Percentiles rank a stretch among this genome's conserved stretches.
Evolutionary conservation across 441 rosid species (phyloP).

Genomic region (Biscutella laevigata): DNA sequence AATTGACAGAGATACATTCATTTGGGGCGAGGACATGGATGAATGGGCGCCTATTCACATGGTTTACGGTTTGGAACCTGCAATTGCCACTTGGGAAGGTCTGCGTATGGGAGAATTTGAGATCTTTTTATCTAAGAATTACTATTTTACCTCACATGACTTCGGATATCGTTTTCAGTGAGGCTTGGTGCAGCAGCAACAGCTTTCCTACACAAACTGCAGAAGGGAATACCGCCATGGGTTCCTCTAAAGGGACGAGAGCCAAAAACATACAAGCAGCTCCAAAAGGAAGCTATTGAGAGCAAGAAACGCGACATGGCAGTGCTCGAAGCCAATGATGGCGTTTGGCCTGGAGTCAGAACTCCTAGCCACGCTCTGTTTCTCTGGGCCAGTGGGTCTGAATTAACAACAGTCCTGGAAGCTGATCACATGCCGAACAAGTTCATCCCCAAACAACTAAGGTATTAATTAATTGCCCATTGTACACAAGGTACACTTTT

Average conservation of each 20-base stretch:
- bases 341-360: slow-evolving; percentile 85
- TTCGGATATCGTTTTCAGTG: slow-evolving; percentile 35
- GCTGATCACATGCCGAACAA: slow-evolving; percentile 90
- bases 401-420: slow-evolving; percentile 60
- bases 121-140: not conserved
- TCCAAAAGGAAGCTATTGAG: slow-evolving; percentile 82
- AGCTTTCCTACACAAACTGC: slow-evolving; percentile 73
- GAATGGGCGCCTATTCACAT: slow-evolving; percentile 96
- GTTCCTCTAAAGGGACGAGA: slow-evolving; percentile 74
- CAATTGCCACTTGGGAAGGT: slow-evolving; percentile 98
- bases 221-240: slow-evolving; percentile 86
- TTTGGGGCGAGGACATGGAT: slow-evolving; percentile 92
- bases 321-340: slow-evolving; percentile 74
- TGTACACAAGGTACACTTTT: not conserved
- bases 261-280: slow-evolving; percentile 67
- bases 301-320: slow-evolving; percentile 77
- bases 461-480: slow-evolving; percentile 33
- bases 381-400: slow-evolving; percentile 95
- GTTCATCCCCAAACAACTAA: slow-evolving; percentile 72
- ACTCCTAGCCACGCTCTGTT: slow-evolving; percentile 80
- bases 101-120: slow-evolving; percentile 9
- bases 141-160: not conserved
- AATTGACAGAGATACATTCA: slow-evolving; percentile 73
- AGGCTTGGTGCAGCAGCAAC: slow-evolving; percentile 90
- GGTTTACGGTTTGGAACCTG: slow-evolving; percentile 85